Evolutionary conservation across 2,329 filamentous ascomycete species (phyloP).

Genomic region (Colletotrichum echinochloae): DNA sequence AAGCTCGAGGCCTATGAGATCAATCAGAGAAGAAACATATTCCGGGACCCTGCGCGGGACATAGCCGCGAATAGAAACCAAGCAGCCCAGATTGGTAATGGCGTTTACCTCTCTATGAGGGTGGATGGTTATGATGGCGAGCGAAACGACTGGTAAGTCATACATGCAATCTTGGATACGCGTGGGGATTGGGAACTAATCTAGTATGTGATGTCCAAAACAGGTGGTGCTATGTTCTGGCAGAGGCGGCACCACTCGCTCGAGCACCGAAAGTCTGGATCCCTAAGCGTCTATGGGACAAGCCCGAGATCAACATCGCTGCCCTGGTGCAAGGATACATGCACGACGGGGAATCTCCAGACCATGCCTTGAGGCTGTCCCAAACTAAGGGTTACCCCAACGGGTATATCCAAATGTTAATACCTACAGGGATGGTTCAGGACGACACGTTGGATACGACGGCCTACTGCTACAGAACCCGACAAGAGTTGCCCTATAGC

Average conservation of each 20-base stretch:
- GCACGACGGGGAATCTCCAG: neutral
- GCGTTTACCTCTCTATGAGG: neutral
- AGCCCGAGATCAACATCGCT: neutral
- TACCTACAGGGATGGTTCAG: neutral
- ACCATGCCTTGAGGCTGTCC: neutral
- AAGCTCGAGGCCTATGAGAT: neutral
- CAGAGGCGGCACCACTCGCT: neutral
- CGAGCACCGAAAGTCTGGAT: neutral
- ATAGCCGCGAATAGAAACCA: accelerated
- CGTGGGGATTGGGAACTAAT: neutral
- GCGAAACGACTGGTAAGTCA: neutral
- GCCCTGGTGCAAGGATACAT: neutral
- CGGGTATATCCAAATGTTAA: neutral
- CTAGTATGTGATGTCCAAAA: neutral
- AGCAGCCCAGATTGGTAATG: neutral
- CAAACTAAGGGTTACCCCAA: neutral
- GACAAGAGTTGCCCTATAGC: neutral
- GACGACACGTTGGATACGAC: neutral
- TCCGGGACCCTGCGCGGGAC: neutral
- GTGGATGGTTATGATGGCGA: neutral
- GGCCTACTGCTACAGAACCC: neutral
- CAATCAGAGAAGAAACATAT: neutral
- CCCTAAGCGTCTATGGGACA: neutral
- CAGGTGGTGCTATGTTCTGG: neutral
- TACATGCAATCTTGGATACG: neutral